phyloP scores from a whole-genome alignment of 768 basidiomycete genomes.

The Candolleomyces aberdarensis region DNA sequence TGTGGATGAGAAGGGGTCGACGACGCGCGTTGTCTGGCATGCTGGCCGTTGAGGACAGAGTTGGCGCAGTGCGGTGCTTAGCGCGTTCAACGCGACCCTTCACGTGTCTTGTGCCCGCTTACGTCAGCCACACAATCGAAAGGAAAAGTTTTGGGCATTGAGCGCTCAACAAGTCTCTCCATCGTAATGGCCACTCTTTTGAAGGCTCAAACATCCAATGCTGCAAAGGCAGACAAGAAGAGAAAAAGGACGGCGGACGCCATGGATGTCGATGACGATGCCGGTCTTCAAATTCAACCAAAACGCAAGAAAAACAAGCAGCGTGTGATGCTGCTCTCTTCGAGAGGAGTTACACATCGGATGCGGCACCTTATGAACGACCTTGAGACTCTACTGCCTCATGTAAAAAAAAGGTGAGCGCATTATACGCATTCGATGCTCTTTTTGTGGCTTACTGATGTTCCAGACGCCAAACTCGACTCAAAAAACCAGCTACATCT shows the following conservation, averaged over 20 bases:
- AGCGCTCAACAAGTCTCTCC: not conserved
- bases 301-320: conserved; percentile 88
- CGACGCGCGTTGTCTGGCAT: not conserved
- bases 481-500: conserved; percentile 92
- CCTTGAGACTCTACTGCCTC: conserved; percentile 83
- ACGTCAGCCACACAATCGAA: not conserved
- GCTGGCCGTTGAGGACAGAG: not conserved
- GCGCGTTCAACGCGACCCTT: not conserved
- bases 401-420: conserved; percentile 87
- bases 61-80: not conserved
- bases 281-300: conserved; percentile 18
- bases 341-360: conserved; percentile 90
- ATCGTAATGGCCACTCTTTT: conserved; percentile 59
- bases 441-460: not conserved
- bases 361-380: conserved; percentile 99
- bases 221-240: conserved; percentile 50
- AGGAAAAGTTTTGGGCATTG: conserved; percentile 9
- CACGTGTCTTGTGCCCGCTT: not conserved
- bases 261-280: conserved; percentile 47
- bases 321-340: conserved; percentile 88
- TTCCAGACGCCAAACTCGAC: conserved; percentile 91
- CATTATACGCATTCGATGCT: conserved; percentile 14
- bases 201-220: conserved; percentile 59
- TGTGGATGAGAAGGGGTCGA: conserved; percentile 16
- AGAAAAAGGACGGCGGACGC: conserved; percentile 64